Evolutionary conservation across 208 protist species (phyloP), one percentile per base, ranked within the genome.

Genomic region (Trypanosoma congolense): DNA sequence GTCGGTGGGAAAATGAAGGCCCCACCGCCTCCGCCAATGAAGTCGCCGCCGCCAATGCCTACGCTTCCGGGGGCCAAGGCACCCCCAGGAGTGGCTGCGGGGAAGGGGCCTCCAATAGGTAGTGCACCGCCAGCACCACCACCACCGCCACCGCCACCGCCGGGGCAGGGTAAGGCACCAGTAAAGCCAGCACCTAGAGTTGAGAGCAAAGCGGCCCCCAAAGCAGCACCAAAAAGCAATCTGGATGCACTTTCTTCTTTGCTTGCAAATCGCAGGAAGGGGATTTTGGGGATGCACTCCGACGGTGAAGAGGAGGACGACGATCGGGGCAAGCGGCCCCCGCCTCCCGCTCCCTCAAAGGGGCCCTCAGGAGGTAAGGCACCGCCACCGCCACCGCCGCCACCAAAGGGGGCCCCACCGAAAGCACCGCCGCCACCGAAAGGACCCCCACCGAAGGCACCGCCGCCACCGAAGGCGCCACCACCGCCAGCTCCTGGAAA

Each of bases 221-320:
- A 69, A 35, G 31, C 36, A 18, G 45, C 48, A 21, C n/a, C 56
- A 25, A 64, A 64, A 36, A 71, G 47, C 35, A 52, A 71, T 43
- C 31, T 71, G 26, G 58, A 64, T 45, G 36, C 65, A 24, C 25
- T 71, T 3, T 65, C 56, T 25, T 63, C 52, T 19, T 48, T 71
- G 42, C 56, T 73, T 43, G 60, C 57, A 21, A 73, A 67, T 46
- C 50, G 66, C 30, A 58, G 66, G 14, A 59, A 46, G 30, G 66
- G 66, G 9, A 73, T 73, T 54, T 36, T 65, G 1, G 66, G 66
- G 30, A 59, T 67, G 56, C 66, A 73, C 33, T 73, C 66, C 12
- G 33, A 38, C 33, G 33, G 33, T 38, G 33, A 38, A n/a, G 66
- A 73, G 35, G 60, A 73, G 0, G 66, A 73, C 41, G 65, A 73